phyloP scores from a whole-genome alignment of 179 eudicot species.

The Vitellaria paradoxa region DNA sequence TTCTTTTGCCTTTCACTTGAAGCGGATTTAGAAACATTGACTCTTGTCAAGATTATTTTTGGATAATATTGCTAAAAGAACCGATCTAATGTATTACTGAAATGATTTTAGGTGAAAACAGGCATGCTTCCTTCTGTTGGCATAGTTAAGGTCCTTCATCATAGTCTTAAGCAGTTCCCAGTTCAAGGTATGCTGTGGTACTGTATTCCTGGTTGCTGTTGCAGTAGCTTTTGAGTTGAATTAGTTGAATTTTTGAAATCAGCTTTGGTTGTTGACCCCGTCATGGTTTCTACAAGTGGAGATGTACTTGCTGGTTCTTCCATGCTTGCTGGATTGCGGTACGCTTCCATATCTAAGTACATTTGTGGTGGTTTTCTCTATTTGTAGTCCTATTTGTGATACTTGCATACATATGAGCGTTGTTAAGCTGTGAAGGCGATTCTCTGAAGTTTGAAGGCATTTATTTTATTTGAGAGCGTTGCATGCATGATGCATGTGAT shows the following conservation, averaged over 20 bases:
- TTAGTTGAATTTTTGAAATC: constrained; percentile 44
- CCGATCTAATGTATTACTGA: constrained; percentile 7
- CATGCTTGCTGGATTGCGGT: constrained; percentile 64
- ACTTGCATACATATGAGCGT: neutral
- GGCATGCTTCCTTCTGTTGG: constrained; percentile 93
- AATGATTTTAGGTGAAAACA: constrained; percentile 69
- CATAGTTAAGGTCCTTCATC: constrained; percentile 58
- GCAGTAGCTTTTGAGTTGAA: constrained; percentile 31
- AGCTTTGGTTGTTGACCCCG: constrained; percentile 97
- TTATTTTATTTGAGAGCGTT: neutral
- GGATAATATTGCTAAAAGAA: neutral
- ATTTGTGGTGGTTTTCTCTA: neutral
- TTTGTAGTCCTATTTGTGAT: neutral
- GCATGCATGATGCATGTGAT: neutral
- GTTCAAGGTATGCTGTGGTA: constrained; percentile 54
- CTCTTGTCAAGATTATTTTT: neutral
- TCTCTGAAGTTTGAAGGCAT: neutral
- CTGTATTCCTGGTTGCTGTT: constrained; percentile 9
- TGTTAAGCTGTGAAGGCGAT: neutral
- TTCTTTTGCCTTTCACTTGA: neutral
- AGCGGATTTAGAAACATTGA: neutral
- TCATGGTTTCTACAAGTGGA: constrained; percentile 97
- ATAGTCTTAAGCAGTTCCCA: constrained; percentile 61
- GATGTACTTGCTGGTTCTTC: constrained; percentile 77
- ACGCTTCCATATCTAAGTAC: constrained; percentile 9